Conservation (phyloP, 495 filamentous ascomycete genomes). For the Xylaria palmicola region DNA sequence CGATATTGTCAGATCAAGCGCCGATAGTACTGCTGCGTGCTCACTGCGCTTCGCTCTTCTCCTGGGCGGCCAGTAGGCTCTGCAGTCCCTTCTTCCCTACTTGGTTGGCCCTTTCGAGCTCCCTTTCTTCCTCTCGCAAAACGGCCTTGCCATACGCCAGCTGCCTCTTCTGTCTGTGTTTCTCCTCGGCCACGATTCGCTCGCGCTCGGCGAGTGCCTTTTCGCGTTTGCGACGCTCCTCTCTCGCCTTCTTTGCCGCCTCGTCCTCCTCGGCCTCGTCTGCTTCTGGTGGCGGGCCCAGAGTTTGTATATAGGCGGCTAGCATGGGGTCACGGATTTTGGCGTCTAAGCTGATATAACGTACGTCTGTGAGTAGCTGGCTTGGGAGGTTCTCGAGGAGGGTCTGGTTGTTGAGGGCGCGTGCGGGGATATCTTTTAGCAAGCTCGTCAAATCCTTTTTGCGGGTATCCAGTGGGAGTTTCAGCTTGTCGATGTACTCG, state of each 20-base stretch:
- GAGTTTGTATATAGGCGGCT: conserved; percentile 69
- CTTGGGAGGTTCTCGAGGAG: conserved; percentile 64
- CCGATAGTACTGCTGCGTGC: background rate
- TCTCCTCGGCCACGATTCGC: conserved; percentile 71
- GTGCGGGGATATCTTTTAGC: conserved; percentile 65
- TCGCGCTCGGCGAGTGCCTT: conserved; percentile 75
- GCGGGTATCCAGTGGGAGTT: conserved; percentile 67
- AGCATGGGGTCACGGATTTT: conserved; percentile 70
- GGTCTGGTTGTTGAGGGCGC: conserved; percentile 64
- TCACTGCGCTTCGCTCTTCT: conserved; percentile 4
- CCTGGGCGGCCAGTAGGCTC: conserved; percentile 53
- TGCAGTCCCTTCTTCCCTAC: conserved; percentile 70
- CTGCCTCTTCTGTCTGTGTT: conserved; percentile 63
- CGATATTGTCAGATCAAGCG: background rate
- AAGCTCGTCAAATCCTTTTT: conserved; percentile 80
- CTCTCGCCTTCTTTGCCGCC: conserved; percentile 58
- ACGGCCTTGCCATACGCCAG: conserved; percentile 64
- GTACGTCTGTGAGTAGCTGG: conserved; percentile 68
- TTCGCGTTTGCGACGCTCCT: conserved; percentile 67
- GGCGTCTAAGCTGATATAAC: conserved; percentile 76
- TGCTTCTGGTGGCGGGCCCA: conserved; percentile 65
- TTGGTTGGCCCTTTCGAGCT: conserved; percentile 76
- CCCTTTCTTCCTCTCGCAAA: conserved; percentile 71
- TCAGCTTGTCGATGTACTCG: conserved; percentile 77
- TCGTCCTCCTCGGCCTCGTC: conserved; percentile 56